Evolutionary conservation across 305 asterid species (phyloP), one percentile per base, ranked within the genome.

Genomic region (Fraxinus platypoda): DNA sequence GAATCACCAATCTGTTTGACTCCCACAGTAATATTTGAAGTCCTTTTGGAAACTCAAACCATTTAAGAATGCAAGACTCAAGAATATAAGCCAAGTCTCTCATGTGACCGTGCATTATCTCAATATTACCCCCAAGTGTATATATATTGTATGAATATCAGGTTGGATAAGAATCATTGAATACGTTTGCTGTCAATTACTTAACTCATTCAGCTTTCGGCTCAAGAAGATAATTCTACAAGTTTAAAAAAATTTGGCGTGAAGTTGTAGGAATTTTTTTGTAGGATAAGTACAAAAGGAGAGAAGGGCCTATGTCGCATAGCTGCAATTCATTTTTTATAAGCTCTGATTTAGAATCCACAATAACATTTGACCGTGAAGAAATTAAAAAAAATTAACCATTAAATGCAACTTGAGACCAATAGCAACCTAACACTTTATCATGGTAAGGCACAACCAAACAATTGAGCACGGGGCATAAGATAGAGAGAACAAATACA

Each of bases 321-420:
- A 54, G 31, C 71, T 4, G 5, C 71, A 62, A 62, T 62, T 62
- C 25, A 23, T 62, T 62, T 23, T 62, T 62, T 62, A 62, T 62
- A n/a, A 54, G 66, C 25, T 54, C 26, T 6, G 25, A 54, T 54
- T 54, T 19, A 54, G 66, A 54, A 54, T 54, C 25, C 66, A 23
- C 31, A 23, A 23, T 23, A 62, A 3, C 6, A 62, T 23, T 23
- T 62, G 31, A 62, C 71, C 28, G 9, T 62, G 52, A 72, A n/a
- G 30, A 23, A 19, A 62, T 62, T 21, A 62, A 23, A 8, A 15
- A 7, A 57, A 62, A 21, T 23, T 46, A 68, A 35, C 46, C 28
- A 46, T 79, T 38, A 77, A 68, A 23, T 64, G 46, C 30, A 76
- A 81, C 71, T 79, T 21, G 71, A 31, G 41, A 79, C 71, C 30